phyloP scores from a whole-genome alignment of 352 stramenopile genomes.

The Blastocystis sp. region DNA sequence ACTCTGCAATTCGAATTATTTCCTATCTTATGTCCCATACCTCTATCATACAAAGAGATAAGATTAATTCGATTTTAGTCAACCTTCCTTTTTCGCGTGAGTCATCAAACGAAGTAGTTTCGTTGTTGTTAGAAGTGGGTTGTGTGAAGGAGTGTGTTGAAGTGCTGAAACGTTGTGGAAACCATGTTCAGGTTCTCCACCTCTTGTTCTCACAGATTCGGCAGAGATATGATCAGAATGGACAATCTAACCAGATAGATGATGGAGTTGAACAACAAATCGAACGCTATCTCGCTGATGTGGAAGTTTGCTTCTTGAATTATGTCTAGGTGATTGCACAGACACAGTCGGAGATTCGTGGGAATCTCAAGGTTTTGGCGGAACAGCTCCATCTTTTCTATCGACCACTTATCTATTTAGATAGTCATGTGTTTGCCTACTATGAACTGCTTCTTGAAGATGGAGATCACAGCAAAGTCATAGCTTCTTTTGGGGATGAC shows the following conservation, averaged over 20 bases:
- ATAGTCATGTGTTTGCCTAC: neutral
- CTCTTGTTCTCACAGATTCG: neutral
- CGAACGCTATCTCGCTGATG: neutral
- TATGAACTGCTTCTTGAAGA: neutral
- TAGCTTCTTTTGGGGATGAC: neutral
- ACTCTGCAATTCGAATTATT: neutral
- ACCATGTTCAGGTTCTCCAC: neutral
- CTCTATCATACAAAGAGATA: neutral
- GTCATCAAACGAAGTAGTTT: neutral
- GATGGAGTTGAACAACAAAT: neutral
- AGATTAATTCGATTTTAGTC: neutral
- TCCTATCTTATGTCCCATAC: neutral
- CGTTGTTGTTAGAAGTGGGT: neutral
- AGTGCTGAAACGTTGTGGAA: neutral
- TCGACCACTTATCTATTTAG: neutral
- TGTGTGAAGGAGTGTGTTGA: neutral
- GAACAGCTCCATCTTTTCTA: neutral
- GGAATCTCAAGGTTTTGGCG: neutral
- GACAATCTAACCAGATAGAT: neutral
- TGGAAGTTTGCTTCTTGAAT: neutral
- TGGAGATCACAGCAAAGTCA: neutral
- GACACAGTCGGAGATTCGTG: neutral
- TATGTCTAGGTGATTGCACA: neutral
- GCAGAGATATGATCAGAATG: neutral
- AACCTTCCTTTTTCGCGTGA: neutral